A percentile compares a stretch with the other conserved stretches of the same genome.
These are phyloP conservation scores for Hyaloscypha variabilis DNA, from an alignment of 495 filamentous ascomycete species.

Conservation along the genomic window DNA sequence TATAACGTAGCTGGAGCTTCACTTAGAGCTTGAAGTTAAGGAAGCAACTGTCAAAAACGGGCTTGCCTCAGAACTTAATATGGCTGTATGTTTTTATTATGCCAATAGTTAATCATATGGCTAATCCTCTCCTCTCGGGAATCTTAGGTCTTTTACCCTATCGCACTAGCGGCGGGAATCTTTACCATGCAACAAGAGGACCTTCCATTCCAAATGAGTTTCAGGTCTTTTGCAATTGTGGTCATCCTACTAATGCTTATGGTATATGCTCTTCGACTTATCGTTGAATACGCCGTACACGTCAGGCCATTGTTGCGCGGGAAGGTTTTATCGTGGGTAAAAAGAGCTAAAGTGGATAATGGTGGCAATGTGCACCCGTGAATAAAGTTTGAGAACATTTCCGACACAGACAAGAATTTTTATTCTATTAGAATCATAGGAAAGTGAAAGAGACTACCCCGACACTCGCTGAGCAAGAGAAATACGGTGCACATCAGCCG, in stretches of 20 bases:
- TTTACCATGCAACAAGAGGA: conserved; percentile 8
- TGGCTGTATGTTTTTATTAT: background rate
- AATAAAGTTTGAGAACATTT: too few relatives aligned
- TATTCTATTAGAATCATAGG: too few relatives aligned
- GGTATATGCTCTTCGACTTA: conserved; percentile 11
- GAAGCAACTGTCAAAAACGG: conserved; percentile 4
- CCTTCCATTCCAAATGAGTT: conserved; percentile 5
- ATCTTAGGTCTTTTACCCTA: conserved; percentile 13
- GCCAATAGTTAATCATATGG: background rate
- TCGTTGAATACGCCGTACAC: too few relatives aligned
- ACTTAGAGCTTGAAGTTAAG: conserved; percentile 5
- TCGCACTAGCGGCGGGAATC: conserved; percentile 8
- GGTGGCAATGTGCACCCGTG: too few relatives aligned
- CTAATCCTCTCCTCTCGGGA: background rate
- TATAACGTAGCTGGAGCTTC: conserved; percentile 14
- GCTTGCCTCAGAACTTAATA: background rate
- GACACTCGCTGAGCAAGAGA: too few relatives aligned
- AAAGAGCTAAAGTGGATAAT: too few relatives aligned
- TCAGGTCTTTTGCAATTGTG: conserved; percentile 4
- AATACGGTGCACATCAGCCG: too few relatives aligned
- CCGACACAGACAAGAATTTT: too few relatives aligned
- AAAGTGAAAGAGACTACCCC: too few relatives aligned
- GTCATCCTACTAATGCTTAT: background rate
- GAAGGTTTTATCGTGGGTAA: too few relatives aligned
- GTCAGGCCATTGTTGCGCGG: too few relatives aligned